Percentiles rank a stretch among this genome's conserved stretches.
Evolutionary conservation across 2,329 filamentous ascomycete species (phyloP).

Genomic region (Ceratocystis colombiana): DNA sequence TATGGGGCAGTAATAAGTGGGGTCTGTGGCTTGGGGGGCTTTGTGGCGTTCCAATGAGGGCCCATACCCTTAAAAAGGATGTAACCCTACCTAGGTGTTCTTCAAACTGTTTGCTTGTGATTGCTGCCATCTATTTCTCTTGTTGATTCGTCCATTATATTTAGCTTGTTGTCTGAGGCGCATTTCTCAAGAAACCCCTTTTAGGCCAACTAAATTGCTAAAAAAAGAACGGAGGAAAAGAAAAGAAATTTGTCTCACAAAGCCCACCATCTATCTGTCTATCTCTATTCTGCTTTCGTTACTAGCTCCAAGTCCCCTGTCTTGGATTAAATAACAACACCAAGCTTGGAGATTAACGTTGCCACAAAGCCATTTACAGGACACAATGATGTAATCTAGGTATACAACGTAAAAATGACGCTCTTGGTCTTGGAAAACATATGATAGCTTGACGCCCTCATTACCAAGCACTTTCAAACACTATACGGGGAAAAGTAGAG

Average conservation of each 20-base stretch:
- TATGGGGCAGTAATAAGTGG: too few species aligned
- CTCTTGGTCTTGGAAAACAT: too few species aligned
- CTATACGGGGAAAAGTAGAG: too few species aligned
- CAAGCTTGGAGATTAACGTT: not conserved
- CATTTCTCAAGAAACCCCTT: not conserved
- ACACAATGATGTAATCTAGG: not conserved
- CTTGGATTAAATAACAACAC: not conserved
- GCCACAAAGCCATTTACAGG: not conserved
- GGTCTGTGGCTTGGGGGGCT: too few species aligned
- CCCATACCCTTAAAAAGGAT: too few species aligned
- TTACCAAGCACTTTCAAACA: too few species aligned
- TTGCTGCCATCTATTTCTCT: not conserved
- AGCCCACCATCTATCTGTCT: not conserved
- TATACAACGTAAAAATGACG: too few species aligned
- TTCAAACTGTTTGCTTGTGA: not conserved
- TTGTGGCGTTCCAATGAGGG: too few species aligned
- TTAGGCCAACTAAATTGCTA: not conserved
- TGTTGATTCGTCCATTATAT: not conserved
- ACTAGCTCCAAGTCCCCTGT: not conserved
- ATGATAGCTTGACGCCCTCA: too few species aligned
- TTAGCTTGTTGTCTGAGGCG: not conserved
- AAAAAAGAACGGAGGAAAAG: constrained; percentile 1
- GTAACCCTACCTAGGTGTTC: too few species aligned
- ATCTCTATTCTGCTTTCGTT: not conserved
- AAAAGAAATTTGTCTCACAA: not conserved